Conservation (phyloP, 2,329 filamentous ascomycete genomes). For the Pseudocercospora macadamiae region DNA sequence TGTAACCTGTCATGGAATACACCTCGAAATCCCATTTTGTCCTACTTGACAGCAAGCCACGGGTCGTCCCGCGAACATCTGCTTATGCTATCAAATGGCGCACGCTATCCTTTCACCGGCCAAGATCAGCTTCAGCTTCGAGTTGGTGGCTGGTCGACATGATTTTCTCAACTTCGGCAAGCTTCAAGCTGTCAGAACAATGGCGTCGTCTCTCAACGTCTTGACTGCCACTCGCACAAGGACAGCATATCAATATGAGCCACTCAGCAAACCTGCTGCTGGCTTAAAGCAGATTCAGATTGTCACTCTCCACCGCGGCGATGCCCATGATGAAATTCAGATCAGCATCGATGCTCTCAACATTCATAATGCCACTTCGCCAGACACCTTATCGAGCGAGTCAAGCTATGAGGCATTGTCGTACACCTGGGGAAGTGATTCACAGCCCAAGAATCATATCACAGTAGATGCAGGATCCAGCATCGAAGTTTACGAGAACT, state of each 20-base stretch:
- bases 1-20: not conserved
- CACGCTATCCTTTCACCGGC: too few species aligned
- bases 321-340: not conserved
- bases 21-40: not conserved
- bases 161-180: not conserved
- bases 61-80: too few species aligned
- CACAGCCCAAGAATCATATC: not conserved
- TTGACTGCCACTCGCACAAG: too few species aligned
- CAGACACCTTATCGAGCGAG: not conserved
- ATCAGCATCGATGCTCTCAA: not conserved
- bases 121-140: too few species aligned
- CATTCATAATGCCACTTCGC: not conserved
- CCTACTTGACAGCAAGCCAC: not conserved
- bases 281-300: not conserved
- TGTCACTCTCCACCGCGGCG: not conserved
- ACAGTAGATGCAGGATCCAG: not conserved
- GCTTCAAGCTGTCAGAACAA: not conserved
- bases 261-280: not conserved
- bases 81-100: too few species aligned
- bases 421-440: conserved; percentile 13
- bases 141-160: too few species aligned
- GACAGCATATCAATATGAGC: not conserved
- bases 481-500: conserved; percentile 7
- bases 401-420: conserved; percentile 9
- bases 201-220: not conserved